Conservation (phyloP, 345 rosid genomes). For the Aquilaria malaccensis region DNA sequence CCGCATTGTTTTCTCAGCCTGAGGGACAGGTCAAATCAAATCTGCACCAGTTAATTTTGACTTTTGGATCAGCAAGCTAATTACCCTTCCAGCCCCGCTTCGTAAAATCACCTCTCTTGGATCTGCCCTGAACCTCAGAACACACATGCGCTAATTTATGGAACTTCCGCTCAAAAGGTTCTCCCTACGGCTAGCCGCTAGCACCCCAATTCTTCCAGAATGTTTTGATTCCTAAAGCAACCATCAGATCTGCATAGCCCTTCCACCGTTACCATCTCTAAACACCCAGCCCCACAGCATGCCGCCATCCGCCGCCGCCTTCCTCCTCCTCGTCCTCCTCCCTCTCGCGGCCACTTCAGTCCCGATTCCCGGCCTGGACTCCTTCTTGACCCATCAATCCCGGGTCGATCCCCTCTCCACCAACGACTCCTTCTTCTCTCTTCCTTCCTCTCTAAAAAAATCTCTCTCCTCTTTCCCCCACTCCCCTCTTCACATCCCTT, state of each 20-base stretch:
- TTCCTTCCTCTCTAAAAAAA: slow-evolving; percentile 47
- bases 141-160: too few relatives aligned
- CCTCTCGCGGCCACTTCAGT: slow-evolving; percentile 16
- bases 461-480: slow-evolving; percentile 37
- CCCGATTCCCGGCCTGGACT: slow-evolving; percentile 48
- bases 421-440: slow-evolving; percentile 59
- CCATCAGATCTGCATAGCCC: slow-evolving; percentile 9
- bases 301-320: slow-evolving; percentile 17
- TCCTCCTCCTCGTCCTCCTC: slow-evolving; percentile 18
- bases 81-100: too few relatives aligned
- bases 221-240: not conserved
- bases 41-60: too few relatives aligned
- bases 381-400: slow-evolving; percentile 48
- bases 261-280: slow-evolving; percentile 14
- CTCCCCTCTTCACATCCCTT: slow-evolving; percentile 17
- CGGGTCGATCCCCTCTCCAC: slow-evolving; percentile 54
- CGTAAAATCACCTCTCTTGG: too few relatives aligned
- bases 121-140: too few relatives aligned
- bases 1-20: too few relatives aligned
- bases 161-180: too few relatives aligned
- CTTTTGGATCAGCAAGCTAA: too few relatives aligned
- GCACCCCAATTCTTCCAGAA: too few relatives aligned
- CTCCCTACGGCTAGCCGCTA: too few relatives aligned
- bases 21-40: too few relatives aligned
- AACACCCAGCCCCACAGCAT: slow-evolving; percentile 15